Evolutionary conservation across 805 yeast genomes (phyloP).

Genomic region (Kuraishia cidri): DNA sequence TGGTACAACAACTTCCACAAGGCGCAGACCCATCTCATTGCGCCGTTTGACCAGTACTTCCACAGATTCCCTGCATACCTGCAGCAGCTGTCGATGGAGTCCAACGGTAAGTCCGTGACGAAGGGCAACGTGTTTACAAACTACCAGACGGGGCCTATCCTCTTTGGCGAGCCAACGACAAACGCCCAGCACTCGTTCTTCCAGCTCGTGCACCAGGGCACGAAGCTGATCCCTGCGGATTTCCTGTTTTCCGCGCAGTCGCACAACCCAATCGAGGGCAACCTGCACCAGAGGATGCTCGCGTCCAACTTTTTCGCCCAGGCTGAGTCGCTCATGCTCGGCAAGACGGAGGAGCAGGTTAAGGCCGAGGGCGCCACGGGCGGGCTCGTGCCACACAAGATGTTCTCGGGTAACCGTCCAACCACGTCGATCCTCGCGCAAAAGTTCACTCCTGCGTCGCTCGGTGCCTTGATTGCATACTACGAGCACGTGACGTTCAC

Average conservation of each 20-base stretch:
- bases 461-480: conserved; percentile 95
- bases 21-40: conserved; percentile 97
- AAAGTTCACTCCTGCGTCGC: conserved; percentile 91
- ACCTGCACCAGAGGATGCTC: conserved; percentile 94
- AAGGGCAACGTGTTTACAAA: conserved; percentile 85
- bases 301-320: conserved; percentile 99
- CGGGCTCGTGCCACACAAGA: conserved; percentile 87
- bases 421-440: conserved; percentile 95
- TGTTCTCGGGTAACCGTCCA: conserved; percentile 97
- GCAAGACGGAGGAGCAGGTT: conserved; percentile 80
- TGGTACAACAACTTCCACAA: conserved; percentile 99
- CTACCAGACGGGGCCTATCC: conserved; percentile 92
- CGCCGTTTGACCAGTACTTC: conserved; percentile 97
- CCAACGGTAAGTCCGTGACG: conserved; percentile 96
- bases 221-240: conserved; percentile 94
- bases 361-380: conserved; percentile 86
- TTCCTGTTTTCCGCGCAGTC: conserved; percentile 96
- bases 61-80: conserved; percentile 99
- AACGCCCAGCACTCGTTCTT: conserved; percentile 99
- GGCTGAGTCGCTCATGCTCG: conserved; percentile 95
- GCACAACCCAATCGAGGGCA: conserved; percentile 92
- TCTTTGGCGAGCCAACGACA: conserved; percentile 98
- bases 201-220: conserved; percentile 99
- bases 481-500: conserved; percentile 96
- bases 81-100: conserved; percentile 98